These are phyloP conservation scores for Paraleonurus japonicus DNA, from an alignment of 257 asterid genomes.

Conservation along the genomic window DNA sequence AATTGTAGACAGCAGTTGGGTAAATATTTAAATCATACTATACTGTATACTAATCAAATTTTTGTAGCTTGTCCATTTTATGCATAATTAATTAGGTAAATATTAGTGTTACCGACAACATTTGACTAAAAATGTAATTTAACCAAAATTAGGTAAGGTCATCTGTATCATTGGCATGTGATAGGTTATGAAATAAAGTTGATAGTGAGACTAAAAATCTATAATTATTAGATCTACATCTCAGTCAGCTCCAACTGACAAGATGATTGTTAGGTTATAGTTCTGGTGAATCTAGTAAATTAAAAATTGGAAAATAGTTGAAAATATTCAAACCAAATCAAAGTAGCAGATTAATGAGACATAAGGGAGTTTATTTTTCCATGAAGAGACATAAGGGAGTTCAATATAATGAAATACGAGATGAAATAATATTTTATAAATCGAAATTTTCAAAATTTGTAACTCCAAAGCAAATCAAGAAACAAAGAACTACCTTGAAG, in stretches of 20 bases:
- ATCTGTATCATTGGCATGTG: not conserved
- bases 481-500: conserved; percentile 30
- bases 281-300: not conserved
- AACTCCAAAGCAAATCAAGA: too few species aligned
- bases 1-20: not conserved
- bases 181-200: not conserved
- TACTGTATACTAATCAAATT: too few species aligned
- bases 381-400: too few species aligned
- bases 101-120: not conserved
- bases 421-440: too few species aligned
- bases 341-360: not conserved
- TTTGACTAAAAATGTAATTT: not conserved
- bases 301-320: not conserved
- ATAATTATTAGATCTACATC: conserved; percentile 24
- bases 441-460: too few species aligned
- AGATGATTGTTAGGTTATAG: not conserved
- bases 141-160: not conserved
- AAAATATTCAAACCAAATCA: not conserved
- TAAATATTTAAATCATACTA: too few species aligned
- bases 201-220: not conserved
- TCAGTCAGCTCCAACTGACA: conserved; percentile 1
- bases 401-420: too few species aligned
- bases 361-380: too few species aligned
- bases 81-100: too few species aligned
- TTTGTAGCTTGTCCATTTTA: too few species aligned